These are phyloP conservation scores for Glomus cerebriforme DNA, from an alignment of 192 early-diverging fungal genomes.

Conservation along the genomic window DNA sequence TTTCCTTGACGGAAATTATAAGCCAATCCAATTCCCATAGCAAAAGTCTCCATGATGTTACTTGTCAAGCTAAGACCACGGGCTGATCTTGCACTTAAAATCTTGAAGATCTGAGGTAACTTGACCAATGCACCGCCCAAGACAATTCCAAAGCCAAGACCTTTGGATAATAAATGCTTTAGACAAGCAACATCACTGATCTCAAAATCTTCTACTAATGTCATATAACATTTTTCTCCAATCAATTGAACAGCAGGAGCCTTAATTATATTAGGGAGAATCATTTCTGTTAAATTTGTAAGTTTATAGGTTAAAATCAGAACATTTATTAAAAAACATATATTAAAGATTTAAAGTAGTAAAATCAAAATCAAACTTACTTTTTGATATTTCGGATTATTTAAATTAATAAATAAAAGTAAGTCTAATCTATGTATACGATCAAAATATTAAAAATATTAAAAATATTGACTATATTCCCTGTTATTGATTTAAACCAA, in stretches of 20 bases:
- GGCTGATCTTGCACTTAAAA: constrained; percentile 66
- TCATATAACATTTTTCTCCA: constrained; percentile 75
- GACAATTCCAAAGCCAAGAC: constrained; percentile 90
- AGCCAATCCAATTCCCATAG: constrained; percentile 75
- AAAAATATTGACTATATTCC: too few species aligned
- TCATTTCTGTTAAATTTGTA: constrained; percentile 33
- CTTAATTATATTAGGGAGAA: constrained; percentile 65
- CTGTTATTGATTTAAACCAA: too few species aligned
- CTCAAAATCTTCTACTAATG: constrained; percentile 73
- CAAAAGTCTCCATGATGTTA: constrained; percentile 80
- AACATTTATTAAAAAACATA: too few species aligned
- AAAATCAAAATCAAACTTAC: too few species aligned
- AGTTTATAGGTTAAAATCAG: too few species aligned
- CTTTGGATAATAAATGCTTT: constrained; percentile 84
- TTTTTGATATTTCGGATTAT: too few species aligned
- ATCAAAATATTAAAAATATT: too few species aligned
- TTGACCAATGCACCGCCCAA: constrained; percentile 91
- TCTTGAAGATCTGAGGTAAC: constrained; percentile 95
- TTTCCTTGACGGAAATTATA: constrained; percentile 85
- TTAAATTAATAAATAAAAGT: too few species aligned
- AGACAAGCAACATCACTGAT: constrained; percentile 68
- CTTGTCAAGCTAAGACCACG: constrained; percentile 81
- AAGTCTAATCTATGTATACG: too few species aligned
- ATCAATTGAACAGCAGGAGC: constrained; percentile 71
- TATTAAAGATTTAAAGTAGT: too few species aligned